Conservation (phyloP, 2,329 filamentous ascomycete species). For the Daldinia eschscholtzii region DNA sequence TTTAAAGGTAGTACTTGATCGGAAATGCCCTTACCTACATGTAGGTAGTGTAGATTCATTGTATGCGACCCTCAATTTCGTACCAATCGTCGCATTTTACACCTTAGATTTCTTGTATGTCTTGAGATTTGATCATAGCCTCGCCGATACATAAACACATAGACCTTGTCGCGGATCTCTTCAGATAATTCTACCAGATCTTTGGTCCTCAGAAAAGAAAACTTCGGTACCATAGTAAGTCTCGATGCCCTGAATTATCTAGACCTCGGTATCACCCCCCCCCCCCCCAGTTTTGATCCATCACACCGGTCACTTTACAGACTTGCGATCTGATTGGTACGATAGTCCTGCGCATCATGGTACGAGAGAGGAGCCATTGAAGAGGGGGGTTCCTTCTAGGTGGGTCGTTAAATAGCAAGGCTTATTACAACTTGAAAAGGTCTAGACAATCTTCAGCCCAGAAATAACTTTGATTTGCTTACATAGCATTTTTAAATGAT, state of each 20-base stretch:
- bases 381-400: constrained; percentile 22
- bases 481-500: constrained; percentile 25
- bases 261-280: constrained; percentile 31
- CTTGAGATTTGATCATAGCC: not conserved
- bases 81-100: not conserved
- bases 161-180: constrained; percentile 21
- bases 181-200: constrained; percentile 21
- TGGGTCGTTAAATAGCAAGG: constrained; percentile 35
- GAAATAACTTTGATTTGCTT: constrained; percentile 30
- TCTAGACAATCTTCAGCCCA: constrained; percentile 40
- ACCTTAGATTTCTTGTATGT: not conserved
- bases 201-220: constrained; percentile 20
- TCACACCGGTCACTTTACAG: constrained; percentile 46
- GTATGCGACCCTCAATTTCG: not conserved
- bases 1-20: not conserved
- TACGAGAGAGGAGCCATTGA: constrained; percentile 26
- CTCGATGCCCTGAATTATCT: constrained; percentile 17
- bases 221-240: constrained; percentile 26
- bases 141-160: constrained; percentile 14
- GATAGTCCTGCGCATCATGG: constrained; percentile 43
- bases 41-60: not conserved
- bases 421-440: constrained; percentile 30
- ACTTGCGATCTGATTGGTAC: constrained; percentile 42
- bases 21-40: not conserved
- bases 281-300: constrained; percentile 33